Evolutionary conservation across 331 rosid species (phyloP).

Genomic region (Stylosanthes scabra): DNA sequence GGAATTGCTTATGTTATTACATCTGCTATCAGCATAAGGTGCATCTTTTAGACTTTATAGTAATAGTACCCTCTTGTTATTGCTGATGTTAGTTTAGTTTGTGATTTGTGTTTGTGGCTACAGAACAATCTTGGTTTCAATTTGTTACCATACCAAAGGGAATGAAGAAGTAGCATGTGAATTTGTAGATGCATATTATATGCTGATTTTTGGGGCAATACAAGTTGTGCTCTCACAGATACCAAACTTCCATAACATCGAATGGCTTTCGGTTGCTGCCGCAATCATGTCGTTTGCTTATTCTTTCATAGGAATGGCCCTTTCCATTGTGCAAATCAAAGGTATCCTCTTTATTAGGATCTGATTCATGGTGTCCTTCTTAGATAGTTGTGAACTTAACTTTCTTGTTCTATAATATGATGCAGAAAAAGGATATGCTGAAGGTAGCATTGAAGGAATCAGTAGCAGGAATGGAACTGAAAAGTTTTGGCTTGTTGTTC

Average conservation of each 20-base stretch:
- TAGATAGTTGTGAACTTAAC: too few relatives aligned
- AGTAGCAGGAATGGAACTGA: slow-evolving; percentile 36
- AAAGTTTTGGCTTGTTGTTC: slow-evolving; percentile 68
- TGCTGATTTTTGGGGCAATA: slow-evolving; percentile 57
- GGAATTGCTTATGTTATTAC: slow-evolving; percentile 67
- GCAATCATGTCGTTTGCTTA: slow-evolving; percentile 67
- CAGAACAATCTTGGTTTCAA: slow-evolving; percentile 58
- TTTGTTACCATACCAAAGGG: slow-evolving; percentile 48
- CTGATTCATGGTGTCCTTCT: too few relatives aligned
- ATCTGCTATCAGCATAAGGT: slow-evolving; percentile 67
- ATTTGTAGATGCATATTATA: slow-evolving; percentile 46
- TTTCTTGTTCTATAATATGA: too few relatives aligned
- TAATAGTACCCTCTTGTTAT: not conserved
- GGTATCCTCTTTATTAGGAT: slow-evolving; percentile 46
- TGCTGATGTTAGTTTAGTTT: slow-evolving; percentile 18
- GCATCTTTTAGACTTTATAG: not conserved
- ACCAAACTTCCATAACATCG: slow-evolving; percentile 65
- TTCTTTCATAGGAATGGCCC: slow-evolving; percentile 64
- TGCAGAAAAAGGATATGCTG: slow-evolving; percentile 54
- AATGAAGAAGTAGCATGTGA: slow-evolving; percentile 39
- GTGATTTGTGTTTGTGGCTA: slow-evolving; percentile 24
- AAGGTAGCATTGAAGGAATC: slow-evolving; percentile 57
- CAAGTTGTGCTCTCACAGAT: slow-evolving; percentile 67
- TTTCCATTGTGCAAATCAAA: slow-evolving; percentile 45
- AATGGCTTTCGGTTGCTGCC: slow-evolving; percentile 69